Conservation (phyloP, 2,329 filamentous ascomycete species). For the Aspergillus fijiensis region DNA sequence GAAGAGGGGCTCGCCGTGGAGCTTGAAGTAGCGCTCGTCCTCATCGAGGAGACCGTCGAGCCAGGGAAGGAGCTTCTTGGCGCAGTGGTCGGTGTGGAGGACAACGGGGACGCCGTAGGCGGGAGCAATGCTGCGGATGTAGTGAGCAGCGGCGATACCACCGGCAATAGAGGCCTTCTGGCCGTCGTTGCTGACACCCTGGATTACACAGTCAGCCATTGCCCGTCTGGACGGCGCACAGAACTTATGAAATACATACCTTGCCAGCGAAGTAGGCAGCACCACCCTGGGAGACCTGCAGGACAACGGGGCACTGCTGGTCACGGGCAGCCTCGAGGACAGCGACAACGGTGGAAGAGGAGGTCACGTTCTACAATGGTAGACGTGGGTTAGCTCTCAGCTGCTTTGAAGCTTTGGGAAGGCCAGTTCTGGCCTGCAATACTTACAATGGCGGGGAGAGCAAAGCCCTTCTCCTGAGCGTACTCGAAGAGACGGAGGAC, state of each 20-base stretch:
- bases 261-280: conserved; percentile 91
- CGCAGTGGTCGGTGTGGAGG: conserved; percentile 97
- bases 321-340: conserved; percentile 93
- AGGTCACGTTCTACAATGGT: conserved; percentile 73
- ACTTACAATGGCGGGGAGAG: conserved; percentile 75
- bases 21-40: conserved; percentile 94
- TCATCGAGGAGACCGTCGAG: conserved; percentile 92
- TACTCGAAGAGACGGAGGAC: conserved; percentile 79
- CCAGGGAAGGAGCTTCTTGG: conserved; percentile 99
- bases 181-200: conserved; percentile 76
- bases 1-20: conserved; percentile 88
- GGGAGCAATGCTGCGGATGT: conserved; percentile 84
- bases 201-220: conserved; percentile 7
- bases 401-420: neutral
- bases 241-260: conserved; percentile 45
- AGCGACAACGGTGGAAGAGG: conserved; percentile 81
- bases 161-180: conserved; percentile 88
- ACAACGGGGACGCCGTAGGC: conserved; percentile 86
- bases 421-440: neutral
- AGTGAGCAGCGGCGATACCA: conserved; percentile 85
- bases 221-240: neutral
- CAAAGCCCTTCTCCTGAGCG: conserved; percentile 81
- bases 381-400: neutral
- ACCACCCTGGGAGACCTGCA: conserved; percentile 92
- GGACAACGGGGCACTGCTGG: conserved; percentile 84